Base-by-base conservation (phyloP, 2,329 filamentous ascomycete genomes). In the Calonectria hongkongensis region DNA sequence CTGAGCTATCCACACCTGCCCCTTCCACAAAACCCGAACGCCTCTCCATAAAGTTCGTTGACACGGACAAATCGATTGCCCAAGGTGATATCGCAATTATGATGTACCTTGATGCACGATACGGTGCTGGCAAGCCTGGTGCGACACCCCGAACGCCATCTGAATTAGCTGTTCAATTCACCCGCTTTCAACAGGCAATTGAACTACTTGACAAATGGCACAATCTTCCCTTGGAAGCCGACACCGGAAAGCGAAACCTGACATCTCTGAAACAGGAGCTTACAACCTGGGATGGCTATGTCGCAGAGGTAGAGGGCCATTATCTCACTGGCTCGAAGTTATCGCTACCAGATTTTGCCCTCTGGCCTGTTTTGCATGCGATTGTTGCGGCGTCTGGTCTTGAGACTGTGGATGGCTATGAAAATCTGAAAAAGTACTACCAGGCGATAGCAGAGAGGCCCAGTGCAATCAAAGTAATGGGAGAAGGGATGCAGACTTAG, bases 91-190 rank as follows among this genome's bases (percentile, higher is more conserved):
- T 87, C 2, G 87, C 87, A 41, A 89, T 92, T 71, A 85, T 92
- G 85, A 80, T 90, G 12, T 92, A 94, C 72, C 84, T 94, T 1
- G 89, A 94, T 72, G 85, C 88, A 2, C 83, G 86, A 15, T 87
- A 91, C 72, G 86, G 86, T 2, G 71, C 74, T 0, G 75, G 77
- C n/a, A 82, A 80, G 65, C 65, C 76, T 47, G 78, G 74, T 2
- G 76, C 81, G 64, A 68, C 73, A 9, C 76, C 81, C 3, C 68
- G 75, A 13, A 63, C 79, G 1, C 75, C 79, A 6, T 28, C 76
- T 6, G 81, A 84, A 21, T 78, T 86, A 4, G 87, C 85, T 1
- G 79, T 75, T 64, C 79, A 80, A 58, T 83, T 85, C 68, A 85
- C 81, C 3, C 82, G 85, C 47, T 86, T 91, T 74, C 85, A 89